Evolutionary conservation across 1,139 yeast species (phyloP).

Genomic region (Insectozyma bohioensis): DNA sequence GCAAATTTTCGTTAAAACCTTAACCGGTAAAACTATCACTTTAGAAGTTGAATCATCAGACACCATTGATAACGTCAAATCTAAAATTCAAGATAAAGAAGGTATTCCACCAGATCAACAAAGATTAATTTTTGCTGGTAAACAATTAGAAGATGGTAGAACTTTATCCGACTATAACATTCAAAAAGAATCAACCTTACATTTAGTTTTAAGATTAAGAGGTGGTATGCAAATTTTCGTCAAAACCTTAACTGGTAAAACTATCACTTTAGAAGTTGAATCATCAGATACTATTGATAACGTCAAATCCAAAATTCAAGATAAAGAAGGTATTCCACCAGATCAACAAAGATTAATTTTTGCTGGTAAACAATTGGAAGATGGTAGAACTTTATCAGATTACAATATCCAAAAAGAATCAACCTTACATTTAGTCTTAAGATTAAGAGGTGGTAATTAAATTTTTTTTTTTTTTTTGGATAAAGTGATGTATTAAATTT

Average conservation of each 20-base stretch:
- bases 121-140: conserved; percentile 59
- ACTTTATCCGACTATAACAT: conserved; percentile 66
- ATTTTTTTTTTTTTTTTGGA: conserved; percentile 24
- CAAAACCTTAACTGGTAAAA: conserved; percentile 67
- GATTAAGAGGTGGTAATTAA: conserved; percentile 72
- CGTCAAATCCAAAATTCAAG: conserved; percentile 54
- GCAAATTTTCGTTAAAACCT: conserved; percentile 60
- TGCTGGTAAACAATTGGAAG: conserved; percentile 63
- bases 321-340: conserved; percentile 54
- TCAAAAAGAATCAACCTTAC: conserved; percentile 82
- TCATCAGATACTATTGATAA: conserved; percentile 74
- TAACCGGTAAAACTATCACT: conserved; percentile 72
- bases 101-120: conserved; percentile 56
- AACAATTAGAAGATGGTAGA: conserved; percentile 67
- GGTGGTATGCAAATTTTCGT: conserved; percentile 83
- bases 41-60: conserved; percentile 72
- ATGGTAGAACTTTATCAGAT: conserved; percentile 62
- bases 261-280: conserved; percentile 68
- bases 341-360: conserved; percentile 56
- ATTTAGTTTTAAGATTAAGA: conserved; percentile 96
- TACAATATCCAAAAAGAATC: conserved; percentile 76
- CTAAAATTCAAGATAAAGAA: conserved; percentile 55
- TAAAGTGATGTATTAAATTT: not conserved
- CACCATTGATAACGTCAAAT: conserved; percentile 64
- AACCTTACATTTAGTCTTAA: conserved; percentile 56